Base-by-base conservation (phyloP, 768 basidiomycete genomes). In the Antrodiella citrinella region DNA sequence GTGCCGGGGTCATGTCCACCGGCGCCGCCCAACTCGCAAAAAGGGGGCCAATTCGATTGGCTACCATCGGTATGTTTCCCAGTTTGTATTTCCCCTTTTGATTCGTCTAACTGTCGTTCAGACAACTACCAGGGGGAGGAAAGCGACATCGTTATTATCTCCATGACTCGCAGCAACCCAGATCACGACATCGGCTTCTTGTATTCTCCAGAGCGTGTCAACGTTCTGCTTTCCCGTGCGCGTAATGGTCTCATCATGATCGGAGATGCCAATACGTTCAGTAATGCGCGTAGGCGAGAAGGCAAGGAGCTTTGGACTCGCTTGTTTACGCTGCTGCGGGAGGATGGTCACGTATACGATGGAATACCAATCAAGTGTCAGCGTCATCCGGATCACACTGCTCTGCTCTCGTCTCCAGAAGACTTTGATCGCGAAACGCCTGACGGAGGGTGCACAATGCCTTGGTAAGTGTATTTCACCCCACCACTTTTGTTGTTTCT, bases 91-190 rank as follows among this genome's bases (percentile, higher is more conserved):
- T 20, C 12, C 15, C 20, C 18, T 44, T 7, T 42, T 12, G 4
- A 7, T 4, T 5, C 26, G 7, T 26, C 26, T 52, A n/a, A 25
- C 7, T 23, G 15, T 23, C 19, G 11, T 21, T 1, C 40, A 85
- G 85, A 86, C 56, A 87, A 86, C 56, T 87, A 85, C 53, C 85
- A 86, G 59, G 84, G 84, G 2, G 85, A 86, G 59, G 84, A 86
- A 61, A 79, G 80, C 26, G 76, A 86, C 45, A 80, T 87, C 44
- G 80, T 87, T 21, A 65, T 87, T 26, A 70, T 72, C 4, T 78
- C 75, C 10, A 62, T 87, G 25, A 82, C 80, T 0, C 64, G 84
- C 44, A 84, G 82, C 54, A 85, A 87, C 51, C 4, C 65, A 0
- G 50, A 63, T 0, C 58, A 72, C 45, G 75, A 80, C 50, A 86